phyloP scores from a whole-genome alignment of 805 yeast species.

The Ogataea nakhonphanomensis region DNA sequence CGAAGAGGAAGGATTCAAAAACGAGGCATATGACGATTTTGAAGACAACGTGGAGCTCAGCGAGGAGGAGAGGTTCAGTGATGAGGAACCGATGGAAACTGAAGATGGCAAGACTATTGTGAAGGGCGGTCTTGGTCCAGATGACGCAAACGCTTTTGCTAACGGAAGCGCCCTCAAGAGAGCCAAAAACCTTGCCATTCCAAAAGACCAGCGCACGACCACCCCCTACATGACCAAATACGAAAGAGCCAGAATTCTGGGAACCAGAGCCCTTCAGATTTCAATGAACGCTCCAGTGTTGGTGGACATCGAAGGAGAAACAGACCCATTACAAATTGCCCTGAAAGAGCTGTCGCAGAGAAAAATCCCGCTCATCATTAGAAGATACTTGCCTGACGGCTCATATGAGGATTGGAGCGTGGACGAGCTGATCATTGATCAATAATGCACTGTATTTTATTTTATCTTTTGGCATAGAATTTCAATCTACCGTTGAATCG shows the following conservation, averaged over 20 bases:
- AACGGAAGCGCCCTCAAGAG: constrained; percentile 38
- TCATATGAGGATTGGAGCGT: constrained; percentile 98
- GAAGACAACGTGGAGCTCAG: constrained; percentile 64
- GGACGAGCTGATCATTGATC: constrained; percentile 91
- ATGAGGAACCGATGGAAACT: constrained; percentile 45
- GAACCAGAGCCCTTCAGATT: constrained; percentile 95
- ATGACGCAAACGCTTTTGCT: constrained; percentile 38
- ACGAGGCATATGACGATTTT: constrained; percentile 70
- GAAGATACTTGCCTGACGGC: constrained; percentile 97
- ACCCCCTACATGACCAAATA: constrained; percentile 99
- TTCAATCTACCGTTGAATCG: constrained; percentile 2
- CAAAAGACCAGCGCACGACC: constrained; percentile 84
- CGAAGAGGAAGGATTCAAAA: constrained; percentile 54
- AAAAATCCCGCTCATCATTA: constrained; percentile 90
- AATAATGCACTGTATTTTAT: constrained; percentile 15
- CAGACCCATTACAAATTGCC: constrained; percentile 97
- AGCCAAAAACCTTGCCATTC: constrained; percentile 60
- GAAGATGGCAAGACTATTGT: constrained; percentile 72
- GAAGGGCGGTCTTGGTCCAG: constrained; percentile 65
- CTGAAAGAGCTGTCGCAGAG: constrained; percentile 94
- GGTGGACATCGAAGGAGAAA: constrained; percentile 98
- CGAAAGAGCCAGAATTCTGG: constrained; percentile 95
- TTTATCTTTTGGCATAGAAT: constrained; percentile 7
- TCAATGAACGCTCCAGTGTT: constrained; percentile 98
- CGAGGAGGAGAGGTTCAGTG: constrained; percentile 38